Base-by-base conservation (phyloP, 192 early-diverging fungal genomes). In the Coemansia reversa region DNA sequence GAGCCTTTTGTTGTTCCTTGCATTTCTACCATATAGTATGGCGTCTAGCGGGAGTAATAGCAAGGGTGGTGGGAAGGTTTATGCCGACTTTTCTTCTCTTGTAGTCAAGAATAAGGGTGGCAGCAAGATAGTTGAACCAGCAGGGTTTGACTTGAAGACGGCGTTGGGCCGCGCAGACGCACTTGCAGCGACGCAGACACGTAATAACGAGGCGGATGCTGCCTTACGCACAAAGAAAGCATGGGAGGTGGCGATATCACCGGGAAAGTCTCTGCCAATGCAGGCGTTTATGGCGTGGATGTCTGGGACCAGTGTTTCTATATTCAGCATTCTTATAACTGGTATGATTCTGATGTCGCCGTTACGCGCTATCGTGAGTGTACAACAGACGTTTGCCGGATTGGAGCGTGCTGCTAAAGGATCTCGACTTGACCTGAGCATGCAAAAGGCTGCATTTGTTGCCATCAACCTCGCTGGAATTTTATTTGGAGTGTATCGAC, bases 231-330 rank as follows among this genome's bases (percentile, higher is more conserved):
- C 70, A 25, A 83, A 98, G 88, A 98, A 95, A 90, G 96, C 95
- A 33, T 99, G 94, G 94, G 97, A 99, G 68, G 87, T 89, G 25
- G 95, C 96, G 5, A 78, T 96, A 47, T 88, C 82, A 1, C 92
- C 92, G 5, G 93, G 88, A 52, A 98, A 98, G 72, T 88, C 88
- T 30, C 87, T 97, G 23, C 97, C 97, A 1, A 98, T 99, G 96
- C 92, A 98, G 52, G 92, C 84, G 20, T 89, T 99, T 69, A 99
- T 99, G 98, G 86, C 98, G 25, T 98, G 92, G 84, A 99, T 99
- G 98, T 92, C 90, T 23, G 98, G 98, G 58, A 98, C 92, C 72
- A 71, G 86, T 54, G 91, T 99, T 32, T 95, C 97, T 65, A 97
- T 98, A 56, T 99, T 95, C 64, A 90, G 86, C 35, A 94, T 99